Evolutionary conservation across 2,329 filamentous ascomycete species (phyloP), one percentile per base, ranked within the genome.

Genomic region (Davidsoniella australis): DNA sequence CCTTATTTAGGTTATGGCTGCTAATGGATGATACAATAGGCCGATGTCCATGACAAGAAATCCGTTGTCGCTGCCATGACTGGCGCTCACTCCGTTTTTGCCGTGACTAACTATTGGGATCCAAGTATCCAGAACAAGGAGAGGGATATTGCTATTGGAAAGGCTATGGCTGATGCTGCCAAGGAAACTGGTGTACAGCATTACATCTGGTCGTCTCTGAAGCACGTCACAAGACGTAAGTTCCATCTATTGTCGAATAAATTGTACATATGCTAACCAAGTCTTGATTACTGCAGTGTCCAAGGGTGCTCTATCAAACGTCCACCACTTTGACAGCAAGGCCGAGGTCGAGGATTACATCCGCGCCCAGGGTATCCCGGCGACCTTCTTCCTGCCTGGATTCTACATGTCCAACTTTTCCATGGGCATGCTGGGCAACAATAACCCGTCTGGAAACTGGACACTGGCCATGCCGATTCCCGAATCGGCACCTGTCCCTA

Each of bases 321-420:
- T 71, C 5, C 53, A 61, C 44, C 68, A 72, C 51, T 80, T 80
- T 52, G 75, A 79, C 55, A 63, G 61, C 52, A 80, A 80, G 58
- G 70, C 72, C 24, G 60, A 69, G 29, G 67, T 73, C 10, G 74
- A 78, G 54, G 53, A 64, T n/a, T 76, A 79, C 54, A 75, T 79
- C 49, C 69, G 71, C 9, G 50, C 56, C 0, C 60, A 69, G 2
- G 66, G 66, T 0, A 59, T 79, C 2, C 66, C 68, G 1, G 66
- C 64, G 9, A 68, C 73, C 0, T 77, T 76, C 57, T 68, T 72
- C 51, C 60, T 68, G 2, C 68, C 71, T 0, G 75, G 66, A 0
- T 64, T 63, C 29, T 80, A 75, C 56, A 76, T 78, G 69, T 66
- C 70, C 52, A 76, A 76, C 53, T 60, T 66, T 26, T 18, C 54